These are phyloP conservation scores for Theobroma cacao DNA, from an alignment of 345 rosid genomes.

Conservation along the genomic window DNA sequence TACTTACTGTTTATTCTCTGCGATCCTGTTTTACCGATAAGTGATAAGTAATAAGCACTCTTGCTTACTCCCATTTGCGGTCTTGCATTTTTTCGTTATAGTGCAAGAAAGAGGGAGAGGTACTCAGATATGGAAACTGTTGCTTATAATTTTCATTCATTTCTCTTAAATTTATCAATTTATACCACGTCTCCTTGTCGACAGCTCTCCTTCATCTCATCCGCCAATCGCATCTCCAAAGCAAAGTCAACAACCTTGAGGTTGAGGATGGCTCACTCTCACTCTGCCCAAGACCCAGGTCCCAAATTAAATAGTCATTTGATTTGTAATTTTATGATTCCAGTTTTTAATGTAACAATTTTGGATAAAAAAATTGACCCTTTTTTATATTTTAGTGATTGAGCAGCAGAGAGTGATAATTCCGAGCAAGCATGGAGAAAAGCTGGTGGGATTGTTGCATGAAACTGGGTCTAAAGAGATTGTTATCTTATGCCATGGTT, in stretches of 20 bases:
- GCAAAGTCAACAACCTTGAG: background rate
- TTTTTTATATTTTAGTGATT: background rate
- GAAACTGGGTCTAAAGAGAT: conserved; percentile 65
- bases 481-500: conserved; percentile 77
- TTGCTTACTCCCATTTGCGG: too few relatives aligned
- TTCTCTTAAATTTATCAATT: background rate
- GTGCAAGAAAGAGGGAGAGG: too few relatives aligned
- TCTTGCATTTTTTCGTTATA: too few relatives aligned
- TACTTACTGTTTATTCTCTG: too few relatives aligned
- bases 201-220: conserved; percentile 10
- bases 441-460: conserved; percentile 67
- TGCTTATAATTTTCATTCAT: conserved; percentile 8
- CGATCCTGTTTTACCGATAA: too few relatives aligned
- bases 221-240: background rate
- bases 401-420: conserved; percentile 40
- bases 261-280: conserved; percentile 6
- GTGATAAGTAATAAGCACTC: too few relatives aligned
- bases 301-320: background rate
- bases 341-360: background rate
- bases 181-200: conserved; percentile 12
- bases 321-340: background rate
- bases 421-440: conserved; percentile 57
- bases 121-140: conserved; percentile 4
- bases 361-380: background rate
- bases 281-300: conserved; percentile 5